Evolutionary conservation across 2,329 filamentous ascomycete species (phyloP), one percentile per base, ranked within the genome.

Genomic region (Alternaria sp.): DNA sequence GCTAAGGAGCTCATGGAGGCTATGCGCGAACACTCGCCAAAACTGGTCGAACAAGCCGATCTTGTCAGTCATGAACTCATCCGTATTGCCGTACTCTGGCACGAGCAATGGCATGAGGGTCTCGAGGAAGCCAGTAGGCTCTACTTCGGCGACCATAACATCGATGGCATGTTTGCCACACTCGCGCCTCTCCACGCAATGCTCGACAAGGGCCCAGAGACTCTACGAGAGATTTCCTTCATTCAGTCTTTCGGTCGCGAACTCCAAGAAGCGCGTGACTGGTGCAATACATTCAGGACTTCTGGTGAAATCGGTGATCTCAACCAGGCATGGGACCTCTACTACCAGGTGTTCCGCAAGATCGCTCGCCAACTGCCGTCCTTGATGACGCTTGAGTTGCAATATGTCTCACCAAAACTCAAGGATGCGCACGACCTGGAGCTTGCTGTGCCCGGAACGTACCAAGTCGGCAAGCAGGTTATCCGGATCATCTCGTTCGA

Each of bases 71-170:
- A 95, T 74, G 96, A 99, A 78, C 87, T 99, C 57, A 98, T 99
- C 74, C 90, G 95, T 53, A 96, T 99, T 60, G 95, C 95, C 16
- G 94, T 99, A 2, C 81, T 99, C 25, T 99, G 96, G 96, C 95
- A 99, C 75, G 95, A 99, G 74, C 91, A 97, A 67, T 99, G 95
- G 95, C 95, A 99, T 69, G 96, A 99, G 79, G 96, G 92, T 28
- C 85, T 99, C 16, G 95, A 99, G 79, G 96, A 99, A 81, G 96
- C 95, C 1, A 97, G 93, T 32, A 88, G 95, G 54, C 84, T 99
- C 18, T 99, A 98, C 83, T 99, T 99, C 80, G 95, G 94, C 61
- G 94, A 98, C 72, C 91, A 96, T 74, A 97, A 99, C 78, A 95
- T 98, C 45, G 92, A 97, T 63, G 96, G 94, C 74, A 99, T 99